Evolutionary conservation across 2,329 filamentous ascomycete species (phyloP), one percentile per base, ranked within the genome.

Genomic region (Cladosporium oxysporum): DNA sequence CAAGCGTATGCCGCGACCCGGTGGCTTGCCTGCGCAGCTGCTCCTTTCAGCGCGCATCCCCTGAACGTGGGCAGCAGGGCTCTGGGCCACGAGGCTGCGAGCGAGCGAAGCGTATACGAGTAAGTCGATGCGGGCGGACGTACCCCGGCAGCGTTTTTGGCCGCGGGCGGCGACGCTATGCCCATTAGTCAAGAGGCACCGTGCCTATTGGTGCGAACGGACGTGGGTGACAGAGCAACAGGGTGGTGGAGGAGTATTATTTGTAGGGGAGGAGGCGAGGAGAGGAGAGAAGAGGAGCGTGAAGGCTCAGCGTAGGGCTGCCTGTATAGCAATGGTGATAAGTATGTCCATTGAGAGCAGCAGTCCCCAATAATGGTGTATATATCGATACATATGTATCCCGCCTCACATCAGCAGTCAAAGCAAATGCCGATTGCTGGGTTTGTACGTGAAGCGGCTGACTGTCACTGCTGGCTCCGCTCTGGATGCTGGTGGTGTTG

Each of bases 11-110:
- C 49, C 33, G 60, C 31, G 31, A 37, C 44, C 60, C 33, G 31
- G 33, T 63, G 61, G 61, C 61, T 63, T 28, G 61, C 49, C 61
- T 55, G 49, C 26, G 23, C 35, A n/a, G 35, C 33, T 58, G 21
- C 29, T 28, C 50, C 28, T 37, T 29, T 18, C 41, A 47, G 41
- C 41, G 41, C 41, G 41, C 41, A 47, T 47, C 7, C 61, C 60
- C 60, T 59, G 35, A 59, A 47, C 57, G 33, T 41, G 35, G 29
- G 37, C 57, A 59, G 57, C 35, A 47, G 33, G 3, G 33, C 33
- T 35, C 37, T n/a, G 52, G 26, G 52, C 49, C 28, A 29, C 49
- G 49, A 52, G 49, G 23, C 49, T 52, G 49, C 49, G 23, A 50
- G 49, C 26, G 26, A 52, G 49, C 16, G 23, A 23, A 28, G 49